These are phyloP conservation scores for Ensete glaucum DNA, from an alignment of 176 grass and related monocot species.

Conservation along the genomic window DNA sequence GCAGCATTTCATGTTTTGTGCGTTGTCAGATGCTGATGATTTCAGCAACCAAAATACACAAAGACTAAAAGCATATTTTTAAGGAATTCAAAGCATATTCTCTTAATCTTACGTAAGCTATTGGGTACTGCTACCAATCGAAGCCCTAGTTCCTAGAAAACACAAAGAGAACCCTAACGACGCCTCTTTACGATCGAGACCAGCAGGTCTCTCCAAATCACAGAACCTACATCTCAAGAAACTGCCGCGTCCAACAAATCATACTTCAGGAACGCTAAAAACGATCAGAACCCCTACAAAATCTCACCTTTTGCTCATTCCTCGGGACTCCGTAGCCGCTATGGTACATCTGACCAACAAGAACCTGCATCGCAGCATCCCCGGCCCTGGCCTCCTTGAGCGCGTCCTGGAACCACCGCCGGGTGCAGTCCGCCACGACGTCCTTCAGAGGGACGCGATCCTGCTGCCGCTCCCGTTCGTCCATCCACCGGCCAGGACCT, in stretches of 20 bases:
- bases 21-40: too few relatives aligned
- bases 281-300: neutral
- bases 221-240: neutral
- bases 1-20: too few relatives aligned
- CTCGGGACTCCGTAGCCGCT: slow-evolving; percentile 71
- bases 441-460: slow-evolving; percentile 53
- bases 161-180: neutral
- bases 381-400: slow-evolving; percentile 80
- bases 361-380: slow-evolving; percentile 78
- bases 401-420: slow-evolving; percentile 86
- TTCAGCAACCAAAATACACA: too few relatives aligned
- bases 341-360: slow-evolving; percentile 96
- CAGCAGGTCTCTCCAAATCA: neutral
- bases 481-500: slow-evolving; percentile 27
- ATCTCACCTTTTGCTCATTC: slow-evolving; percentile 71
- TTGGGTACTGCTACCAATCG: neutral
- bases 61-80: too few relatives aligned
- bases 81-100: too few relatives aligned
- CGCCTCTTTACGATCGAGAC: neutral
- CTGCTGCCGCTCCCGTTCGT: slow-evolving; percentile 16
- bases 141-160: neutral
- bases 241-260: neutral
- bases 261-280: neutral
- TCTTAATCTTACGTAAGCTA: neutral
- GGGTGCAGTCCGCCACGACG: slow-evolving; percentile 67